phyloP scores from a whole-genome alignment of 441 rosid genomes.

The Hypseocharis bilobata region DNA sequence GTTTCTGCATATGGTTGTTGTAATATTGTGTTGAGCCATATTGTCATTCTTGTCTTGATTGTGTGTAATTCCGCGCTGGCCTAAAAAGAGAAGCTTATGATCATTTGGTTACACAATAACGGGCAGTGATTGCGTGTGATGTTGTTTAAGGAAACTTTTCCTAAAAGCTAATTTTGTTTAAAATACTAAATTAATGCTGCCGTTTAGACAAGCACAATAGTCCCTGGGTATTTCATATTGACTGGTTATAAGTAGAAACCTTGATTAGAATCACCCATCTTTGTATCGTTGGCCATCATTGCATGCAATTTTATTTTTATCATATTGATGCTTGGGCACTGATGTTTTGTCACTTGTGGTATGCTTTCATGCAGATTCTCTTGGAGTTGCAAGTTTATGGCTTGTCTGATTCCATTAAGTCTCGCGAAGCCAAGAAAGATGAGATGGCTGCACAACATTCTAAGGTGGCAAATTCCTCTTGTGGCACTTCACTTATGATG shows the following conservation, averaged over 20 bases:
- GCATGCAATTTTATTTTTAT: not conserved
- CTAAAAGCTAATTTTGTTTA: not conserved
- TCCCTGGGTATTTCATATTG: not conserved
- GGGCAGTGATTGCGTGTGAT: not conserved
- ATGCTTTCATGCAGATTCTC: conserved; percentile 40
- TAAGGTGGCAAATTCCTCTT: conserved; percentile 30
- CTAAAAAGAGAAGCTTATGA: conserved; percentile 1
- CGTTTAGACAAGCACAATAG: not conserved
- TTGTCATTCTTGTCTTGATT: too few relatives aligned
- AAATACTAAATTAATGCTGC: not conserved
- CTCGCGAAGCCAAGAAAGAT: conserved; percentile 54
- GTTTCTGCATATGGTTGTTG: too few relatives aligned
- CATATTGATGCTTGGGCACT: conserved; percentile 13
- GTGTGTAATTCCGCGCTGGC: not conserved
- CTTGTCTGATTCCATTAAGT: conserved; percentile 57
- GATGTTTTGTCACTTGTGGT: conserved; percentile 10
- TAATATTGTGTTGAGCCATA: too few relatives aligned
- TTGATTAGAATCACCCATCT: not conserved
- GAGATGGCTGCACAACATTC: conserved; percentile 35
- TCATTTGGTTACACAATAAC: conserved; percentile 6
- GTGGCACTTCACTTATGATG: conserved; percentile 25
- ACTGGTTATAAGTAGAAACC: not conserved
- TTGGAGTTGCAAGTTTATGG: conserved; percentile 74
- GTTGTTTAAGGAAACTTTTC: not conserved
- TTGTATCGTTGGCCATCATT: too few relatives aligned